Evolutionary conservation across 2,329 filamentous ascomycete species (phyloP), one percentile per base, ranked within the genome.

Genomic region (Diplocarpon rosae): DNA sequence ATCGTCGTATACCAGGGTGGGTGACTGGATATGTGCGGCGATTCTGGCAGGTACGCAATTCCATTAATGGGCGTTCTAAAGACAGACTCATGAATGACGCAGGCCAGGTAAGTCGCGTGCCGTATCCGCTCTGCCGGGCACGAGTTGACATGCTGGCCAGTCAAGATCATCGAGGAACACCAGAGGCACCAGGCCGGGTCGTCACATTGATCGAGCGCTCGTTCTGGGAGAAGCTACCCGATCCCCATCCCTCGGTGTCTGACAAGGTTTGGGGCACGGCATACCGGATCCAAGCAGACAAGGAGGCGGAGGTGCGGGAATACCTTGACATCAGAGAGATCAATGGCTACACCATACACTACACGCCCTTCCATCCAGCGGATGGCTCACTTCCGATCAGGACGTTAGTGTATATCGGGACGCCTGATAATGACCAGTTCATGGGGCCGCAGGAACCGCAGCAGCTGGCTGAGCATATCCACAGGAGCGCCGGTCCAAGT

Each of bases 281-380:
- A 52, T 93, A 95, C 68, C 84, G 90, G 59, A 90, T 95, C 64
- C 71, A 74, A 24, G 65, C 80, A 6, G 70, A 76, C 1, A 75
- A 80, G 53, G 87, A 93, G 16, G 73, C 78, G 48, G 82, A 90
- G 66, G 90, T 95, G 3, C 82, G 85, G 55, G 75, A 80, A 47
- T 95, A 95, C 63, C 84, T 98, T 38, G 89, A 96, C 64, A 90
- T 95, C 53, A 82, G 92, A 37, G 92, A 98, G 66, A 95, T 96
- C 61, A 95, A 96, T 66, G 92, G 92, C 20, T 98, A 98, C 66
- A 85, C 81, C 43, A 93, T 95, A 54, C 89, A 95, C 65, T 86
- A 88, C 64, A 86, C 88, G 24, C 78, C 83, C 0, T 95, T 96
- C 63, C 71, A 89, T 56, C 79, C 65, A n/a, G 61, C 64, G 34